These are phyloP conservation scores for Phytophthora podocarpi DNA, from an alignment of 352 stramenopile genomes.

Conservation along the genomic window DNA sequence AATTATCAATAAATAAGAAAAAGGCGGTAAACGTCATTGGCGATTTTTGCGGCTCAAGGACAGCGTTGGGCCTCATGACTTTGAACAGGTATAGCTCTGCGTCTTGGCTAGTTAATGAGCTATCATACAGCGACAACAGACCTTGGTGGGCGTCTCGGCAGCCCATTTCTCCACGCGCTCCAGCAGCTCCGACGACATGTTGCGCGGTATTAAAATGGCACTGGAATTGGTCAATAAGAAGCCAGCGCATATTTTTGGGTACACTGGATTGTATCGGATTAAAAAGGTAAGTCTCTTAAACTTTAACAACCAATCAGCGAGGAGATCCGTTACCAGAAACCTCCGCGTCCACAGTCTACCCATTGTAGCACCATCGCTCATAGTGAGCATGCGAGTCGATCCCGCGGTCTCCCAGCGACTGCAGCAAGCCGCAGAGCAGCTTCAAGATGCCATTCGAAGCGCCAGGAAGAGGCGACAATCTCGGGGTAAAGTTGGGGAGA, in stretches of 20 bases:
- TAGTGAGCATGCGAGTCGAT: slow-evolving; percentile 22
- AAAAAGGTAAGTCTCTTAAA: slow-evolving; percentile 16
- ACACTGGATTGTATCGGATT: slow-evolving; percentile 23
- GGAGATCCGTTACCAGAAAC: slow-evolving; percentile 2
- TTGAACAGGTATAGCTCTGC: background rate
- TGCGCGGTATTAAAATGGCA: slow-evolving; percentile 7
- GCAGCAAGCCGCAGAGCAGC: slow-evolving; percentile 54
- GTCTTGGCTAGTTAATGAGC: slow-evolving; percentile 1
- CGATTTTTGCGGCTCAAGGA: slow-evolving; percentile 1
- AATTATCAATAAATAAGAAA: background rate
- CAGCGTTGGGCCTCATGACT: background rate
- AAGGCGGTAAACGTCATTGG: background rate
- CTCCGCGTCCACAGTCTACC: background rate
- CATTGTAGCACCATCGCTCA: background rate
- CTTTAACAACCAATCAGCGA: slow-evolving; percentile 24
- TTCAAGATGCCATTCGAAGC: slow-evolving; percentile 58
- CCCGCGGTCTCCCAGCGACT: slow-evolving; percentile 38
- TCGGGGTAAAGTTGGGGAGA: background rate
- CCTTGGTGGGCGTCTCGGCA: slow-evolving; percentile 68
- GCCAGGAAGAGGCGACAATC: slow-evolving; percentile 20
- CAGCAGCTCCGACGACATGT: slow-evolving; percentile 77
- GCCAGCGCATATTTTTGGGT: slow-evolving; percentile 21
- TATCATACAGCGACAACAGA: slow-evolving; percentile 5
- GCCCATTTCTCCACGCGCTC: slow-evolving; percentile 79
- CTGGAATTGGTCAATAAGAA: slow-evolving; percentile 20